Percentiles rank a stretch among this genome's conserved stretches.
Evolutionary conservation across 345 rosid species (phyloP).

Genomic region (Diplotaxis tenuifolia): DNA sequence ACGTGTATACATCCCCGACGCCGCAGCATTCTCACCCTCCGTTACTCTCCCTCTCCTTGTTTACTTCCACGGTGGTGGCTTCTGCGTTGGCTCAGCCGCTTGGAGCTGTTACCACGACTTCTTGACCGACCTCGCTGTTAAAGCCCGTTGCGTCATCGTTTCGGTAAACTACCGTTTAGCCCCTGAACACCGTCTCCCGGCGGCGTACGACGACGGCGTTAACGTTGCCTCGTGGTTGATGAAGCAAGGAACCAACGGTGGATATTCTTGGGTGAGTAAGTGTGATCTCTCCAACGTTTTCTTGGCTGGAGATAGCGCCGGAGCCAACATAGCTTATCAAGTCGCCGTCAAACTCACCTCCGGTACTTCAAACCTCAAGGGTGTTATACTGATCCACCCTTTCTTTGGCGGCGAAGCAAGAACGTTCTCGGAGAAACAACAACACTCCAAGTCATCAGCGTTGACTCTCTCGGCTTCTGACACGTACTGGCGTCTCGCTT

Average conservation of each 20-base stretch:
- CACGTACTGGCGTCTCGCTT: conserved; percentile 74
- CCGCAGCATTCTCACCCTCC: conserved; percentile 16
- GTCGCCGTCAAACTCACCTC: conserved; percentile 42
- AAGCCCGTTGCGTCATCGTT: conserved; percentile 46
- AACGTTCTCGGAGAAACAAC: conserved; percentile 51
- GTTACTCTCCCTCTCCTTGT: conserved; percentile 55
- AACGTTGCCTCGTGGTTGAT: conserved; percentile 55
- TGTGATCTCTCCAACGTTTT: conserved; percentile 51
- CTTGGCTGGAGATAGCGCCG: conserved; percentile 73
- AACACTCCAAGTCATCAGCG: conserved; percentile 47
- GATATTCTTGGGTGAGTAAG: conserved; percentile 47
- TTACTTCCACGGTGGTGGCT: conserved; percentile 78
- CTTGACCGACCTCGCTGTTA: conserved; percentile 47
- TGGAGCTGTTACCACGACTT: conserved; percentile 70
- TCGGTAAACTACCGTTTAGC: conserved; percentile 60
- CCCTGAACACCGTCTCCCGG: conserved; percentile 64
- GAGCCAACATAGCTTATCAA: conserved; percentile 63
- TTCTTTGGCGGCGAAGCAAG: conserved; percentile 70
- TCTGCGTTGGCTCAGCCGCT: conserved; percentile 63
- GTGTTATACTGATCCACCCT: conserved; percentile 59
- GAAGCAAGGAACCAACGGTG: conserved; percentile 43
- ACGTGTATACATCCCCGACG: conserved; percentile 43
- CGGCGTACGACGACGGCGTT: conserved; percentile 65
- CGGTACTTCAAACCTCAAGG: conserved; percentile 39
- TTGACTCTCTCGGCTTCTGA: conserved; percentile 62